A percentile compares a stretch with the other conserved stretches of the same genome.
Conservation (phyloP, 371 early-diverging fungal species). For the Actinomortierella ambigua region DNA sequence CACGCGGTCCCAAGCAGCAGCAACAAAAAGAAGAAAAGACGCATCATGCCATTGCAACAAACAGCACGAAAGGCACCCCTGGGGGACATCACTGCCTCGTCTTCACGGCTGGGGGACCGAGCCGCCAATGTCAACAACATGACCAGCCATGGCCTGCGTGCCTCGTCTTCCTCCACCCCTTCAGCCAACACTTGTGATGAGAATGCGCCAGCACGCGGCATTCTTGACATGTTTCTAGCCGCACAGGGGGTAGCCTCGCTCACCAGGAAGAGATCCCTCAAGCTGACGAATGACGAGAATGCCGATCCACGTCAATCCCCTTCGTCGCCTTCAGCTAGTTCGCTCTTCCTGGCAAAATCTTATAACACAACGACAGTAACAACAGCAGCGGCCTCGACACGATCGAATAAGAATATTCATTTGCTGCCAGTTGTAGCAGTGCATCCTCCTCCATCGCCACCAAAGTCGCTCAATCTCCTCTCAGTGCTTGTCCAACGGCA, state of each 20-base stretch:
- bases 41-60: constrained; percentile 17
- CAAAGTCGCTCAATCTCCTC: constrained; percentile 12
- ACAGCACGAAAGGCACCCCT: constrained; percentile 20
- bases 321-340: not conserved
- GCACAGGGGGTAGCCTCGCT: constrained; percentile 24
- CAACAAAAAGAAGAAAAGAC: too few relatives aligned
- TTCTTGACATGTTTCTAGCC: constrained; percentile 40
- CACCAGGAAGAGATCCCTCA: constrained; percentile 31
- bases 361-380: constrained; percentile 4
- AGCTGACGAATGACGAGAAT: constrained; percentile 18
- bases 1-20: too few relatives aligned
- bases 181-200: constrained; percentile 17
- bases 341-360: not conserved
- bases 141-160: constrained; percentile 10
- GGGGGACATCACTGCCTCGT: constrained; percentile 32
- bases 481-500: too few relatives aligned
- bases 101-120: constrained; percentile 14
- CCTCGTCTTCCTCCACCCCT: constrained; percentile 11
- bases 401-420: not conserved
- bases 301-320: constrained; percentile 7
- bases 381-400: not conserved
- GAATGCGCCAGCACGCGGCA: constrained; percentile 22
- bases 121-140: constrained; percentile 11
- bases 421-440: constrained; percentile 10
- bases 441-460: constrained; percentile 14